These are phyloP conservation scores for Suillus alpinus DNA, from an alignment of 768 basidiomycete genomes.

Conservation along the genomic window DNA sequence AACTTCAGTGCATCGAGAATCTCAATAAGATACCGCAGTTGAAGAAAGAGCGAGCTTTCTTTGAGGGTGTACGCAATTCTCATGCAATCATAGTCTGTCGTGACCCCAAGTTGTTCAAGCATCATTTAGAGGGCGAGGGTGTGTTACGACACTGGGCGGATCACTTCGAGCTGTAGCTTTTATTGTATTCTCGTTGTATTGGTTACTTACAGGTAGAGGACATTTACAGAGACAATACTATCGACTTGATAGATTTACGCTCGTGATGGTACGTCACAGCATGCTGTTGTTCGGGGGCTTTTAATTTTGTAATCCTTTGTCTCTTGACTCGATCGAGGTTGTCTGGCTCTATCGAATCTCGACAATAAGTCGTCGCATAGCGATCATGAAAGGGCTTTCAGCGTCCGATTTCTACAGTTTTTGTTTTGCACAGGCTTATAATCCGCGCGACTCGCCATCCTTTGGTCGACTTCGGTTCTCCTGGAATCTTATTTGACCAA, in stretches of 20 bases:
- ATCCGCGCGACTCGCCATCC: neutral
- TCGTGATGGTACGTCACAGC: neutral
- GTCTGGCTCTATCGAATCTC: neutral
- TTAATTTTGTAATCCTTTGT: neutral
- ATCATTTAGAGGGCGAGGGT: constrained; percentile 59
- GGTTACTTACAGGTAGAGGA: neutral
- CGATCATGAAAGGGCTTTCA: constrained; percentile 1
- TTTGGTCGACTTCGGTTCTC: neutral
- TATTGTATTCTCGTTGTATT: neutral
- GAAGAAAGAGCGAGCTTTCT: constrained; percentile 68
- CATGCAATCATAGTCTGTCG: constrained; percentile 73
- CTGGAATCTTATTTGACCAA: neutral
- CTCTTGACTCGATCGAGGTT: neutral
- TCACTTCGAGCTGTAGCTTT: constrained; percentile 44
- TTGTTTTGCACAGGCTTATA: neutral
- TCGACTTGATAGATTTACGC: neutral
- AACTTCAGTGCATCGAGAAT: constrained; percentile 52
- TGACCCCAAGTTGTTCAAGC: constrained; percentile 57
- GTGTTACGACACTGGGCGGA: constrained; percentile 73
- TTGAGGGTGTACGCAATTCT: constrained; percentile 56
- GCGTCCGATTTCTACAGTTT: neutral
- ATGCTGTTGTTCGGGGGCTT: neutral
- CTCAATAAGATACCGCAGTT: constrained; percentile 68
- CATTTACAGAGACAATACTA: neutral
- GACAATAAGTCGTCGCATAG: neutral